These are phyloP conservation scores for Trypanosoma caninum DNA, from an alignment of 208 protist species.

Conservation along the genomic window DNA sequence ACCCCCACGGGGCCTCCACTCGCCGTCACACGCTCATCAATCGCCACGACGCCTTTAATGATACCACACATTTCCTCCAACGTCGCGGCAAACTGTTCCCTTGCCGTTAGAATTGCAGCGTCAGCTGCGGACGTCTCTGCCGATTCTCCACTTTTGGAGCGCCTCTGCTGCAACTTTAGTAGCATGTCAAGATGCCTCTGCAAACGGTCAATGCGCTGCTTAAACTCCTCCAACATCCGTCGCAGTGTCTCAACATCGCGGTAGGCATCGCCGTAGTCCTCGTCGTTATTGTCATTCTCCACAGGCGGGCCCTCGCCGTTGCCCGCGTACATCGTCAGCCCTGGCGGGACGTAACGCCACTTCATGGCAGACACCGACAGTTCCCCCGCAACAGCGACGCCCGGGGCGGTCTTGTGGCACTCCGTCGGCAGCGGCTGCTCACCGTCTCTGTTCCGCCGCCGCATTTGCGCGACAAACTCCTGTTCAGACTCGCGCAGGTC, in stretches of 20 bases:
- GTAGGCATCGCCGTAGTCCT: conserved; percentile 43
- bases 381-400: conserved; percentile 24
- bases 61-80: conserved; percentile 24
- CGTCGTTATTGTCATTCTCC: not conserved
- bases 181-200: conserved; percentile 58
- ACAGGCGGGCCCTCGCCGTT: conserved; percentile 22
- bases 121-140: conserved; percentile 11
- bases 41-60: conserved; percentile 33
- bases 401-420: conserved; percentile 15
- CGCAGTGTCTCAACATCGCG: conserved; percentile 36
- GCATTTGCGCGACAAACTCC: conserved; percentile 63
- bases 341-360: conserved; percentile 78
- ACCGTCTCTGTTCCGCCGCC: conserved; percentile 44
- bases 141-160: conserved; percentile 31
- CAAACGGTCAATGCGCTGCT: conserved; percentile 57
- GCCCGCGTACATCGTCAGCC: conserved; percentile 68
- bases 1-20: not conserved
- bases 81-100: conserved; percentile 14
- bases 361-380: conserved; percentile 55
- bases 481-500: conserved; percentile 65
- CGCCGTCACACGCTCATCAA: not conserved
- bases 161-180: conserved; percentile 51
- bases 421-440: conserved; percentile 46
- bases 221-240: conserved; percentile 58
- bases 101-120: not conserved